Conservation (phyloP, 2,329 filamentous ascomycete genomes). For the Cladosporium sp. region DNA sequence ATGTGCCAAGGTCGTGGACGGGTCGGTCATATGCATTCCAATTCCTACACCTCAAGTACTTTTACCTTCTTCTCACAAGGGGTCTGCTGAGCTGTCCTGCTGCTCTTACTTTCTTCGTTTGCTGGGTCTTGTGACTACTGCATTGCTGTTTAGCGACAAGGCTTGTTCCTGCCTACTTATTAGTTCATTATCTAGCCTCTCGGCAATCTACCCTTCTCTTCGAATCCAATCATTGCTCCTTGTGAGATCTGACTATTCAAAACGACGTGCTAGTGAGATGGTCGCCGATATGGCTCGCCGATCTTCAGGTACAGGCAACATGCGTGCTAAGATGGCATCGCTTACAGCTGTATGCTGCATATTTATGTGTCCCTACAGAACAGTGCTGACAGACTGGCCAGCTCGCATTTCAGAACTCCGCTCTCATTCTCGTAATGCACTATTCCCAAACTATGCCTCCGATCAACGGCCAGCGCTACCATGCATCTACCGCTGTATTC, state of each 20-base stretch:
- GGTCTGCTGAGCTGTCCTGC: slow-evolving; percentile 2
- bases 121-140: background rate
- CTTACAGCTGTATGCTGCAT: slow-evolving; percentile 1
- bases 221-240: background rate
- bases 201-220: background rate
- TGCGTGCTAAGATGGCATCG: slow-evolving; percentile 6
- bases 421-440: slow-evolving; percentile 79
- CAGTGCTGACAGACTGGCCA: slow-evolving; percentile 32
- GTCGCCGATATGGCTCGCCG: slow-evolving; percentile 7
- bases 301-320: background rate
- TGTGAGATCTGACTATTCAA: background rate
- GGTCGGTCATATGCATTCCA: background rate
- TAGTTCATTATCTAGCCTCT: background rate
- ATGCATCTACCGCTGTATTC: slow-evolving; percentile 89
- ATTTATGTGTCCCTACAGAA: background rate
- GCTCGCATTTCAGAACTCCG: slow-evolving; percentile 78
- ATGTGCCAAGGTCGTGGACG: background rate
- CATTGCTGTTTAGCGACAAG: background rate
- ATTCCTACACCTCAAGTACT: slow-evolving; percentile 1
- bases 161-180: background rate
- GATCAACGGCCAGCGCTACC: slow-evolving; percentile 77
- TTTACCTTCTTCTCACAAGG: background rate
- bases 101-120: background rate
- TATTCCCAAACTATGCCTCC: slow-evolving; percentile 93
- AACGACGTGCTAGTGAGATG: background rate